phyloP scores from a whole-genome alignment of 768 basidiomycete genomes.

The Candolleomyces aberdarensis region DNA sequence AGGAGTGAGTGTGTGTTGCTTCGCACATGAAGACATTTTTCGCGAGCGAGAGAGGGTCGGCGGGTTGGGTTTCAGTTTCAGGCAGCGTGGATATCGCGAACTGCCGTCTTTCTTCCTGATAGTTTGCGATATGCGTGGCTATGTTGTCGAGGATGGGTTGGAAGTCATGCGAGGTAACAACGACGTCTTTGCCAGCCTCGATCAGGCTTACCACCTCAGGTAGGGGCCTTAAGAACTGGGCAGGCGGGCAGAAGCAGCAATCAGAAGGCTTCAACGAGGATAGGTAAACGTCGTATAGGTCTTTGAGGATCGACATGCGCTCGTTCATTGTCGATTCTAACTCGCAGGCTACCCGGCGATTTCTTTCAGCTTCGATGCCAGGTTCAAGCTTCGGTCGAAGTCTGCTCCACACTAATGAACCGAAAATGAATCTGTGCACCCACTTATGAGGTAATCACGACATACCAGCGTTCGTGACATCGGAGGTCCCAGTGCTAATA shows the following conservation, averaged over 20 bases:
- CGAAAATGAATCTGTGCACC: background rate
- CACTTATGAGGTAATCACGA: background rate
- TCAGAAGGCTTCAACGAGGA: slow-evolving; percentile 18
- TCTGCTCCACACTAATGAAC: slow-evolving; percentile 20
- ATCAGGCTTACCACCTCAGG: background rate
- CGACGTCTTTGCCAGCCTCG: background rate
- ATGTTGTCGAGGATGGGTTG: background rate
- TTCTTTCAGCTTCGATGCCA: slow-evolving; percentile 1
- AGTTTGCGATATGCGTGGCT: background rate
- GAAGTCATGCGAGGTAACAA: background rate
- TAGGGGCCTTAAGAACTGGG: background rate
- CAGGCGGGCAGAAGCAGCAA: slow-evolving; percentile 21
- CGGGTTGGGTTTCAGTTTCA: background rate
- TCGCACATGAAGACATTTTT: background rate
- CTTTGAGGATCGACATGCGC: slow-evolving; percentile 6
- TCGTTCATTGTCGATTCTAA: background rate
- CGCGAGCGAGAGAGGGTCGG: background rate
- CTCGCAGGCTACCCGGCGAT: background rate
- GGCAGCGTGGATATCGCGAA: background rate
- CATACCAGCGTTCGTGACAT: slow-evolving; percentile 25
- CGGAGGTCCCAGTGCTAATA: background rate
- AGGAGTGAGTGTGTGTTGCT: background rate
- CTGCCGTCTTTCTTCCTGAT: background rate
- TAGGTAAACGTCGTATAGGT: slow-evolving; percentile 17
- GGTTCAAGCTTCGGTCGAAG: slow-evolving; percentile 19